phyloP scores from a whole-genome alignment of 2,329 filamentous ascomycete species.

The Trichoderma arundinaceum region DNA sequence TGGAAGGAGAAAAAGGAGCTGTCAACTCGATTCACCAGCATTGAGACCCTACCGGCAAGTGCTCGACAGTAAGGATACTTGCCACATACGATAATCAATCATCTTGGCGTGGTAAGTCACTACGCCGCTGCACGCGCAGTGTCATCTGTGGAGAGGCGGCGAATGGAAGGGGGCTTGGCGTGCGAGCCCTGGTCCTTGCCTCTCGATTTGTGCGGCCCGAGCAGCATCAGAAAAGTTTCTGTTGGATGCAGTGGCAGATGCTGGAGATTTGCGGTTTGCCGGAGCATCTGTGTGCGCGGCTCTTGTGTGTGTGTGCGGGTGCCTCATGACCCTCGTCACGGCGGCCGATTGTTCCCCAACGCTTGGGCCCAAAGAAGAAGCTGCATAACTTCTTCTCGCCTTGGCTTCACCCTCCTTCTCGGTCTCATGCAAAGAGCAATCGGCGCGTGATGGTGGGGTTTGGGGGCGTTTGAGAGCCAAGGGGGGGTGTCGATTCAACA shows the following conservation, averaged over 20 bases:
- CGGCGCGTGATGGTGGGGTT: conserved; percentile 33
- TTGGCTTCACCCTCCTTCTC: conserved; percentile 31
- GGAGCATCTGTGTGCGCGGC: conserved; percentile 27
- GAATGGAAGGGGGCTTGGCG: not conserved
- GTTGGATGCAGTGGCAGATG: conserved; percentile 2
- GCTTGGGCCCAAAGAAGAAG: conserved; percentile 32
- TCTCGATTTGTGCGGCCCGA: conserved; percentile 22
- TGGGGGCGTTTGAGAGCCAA: conserved; percentile 8
- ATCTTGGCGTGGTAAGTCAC: conserved; percentile 33
- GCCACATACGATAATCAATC: not conserved
- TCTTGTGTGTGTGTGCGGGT: conserved; percentile 19
- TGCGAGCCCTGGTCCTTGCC: conserved; percentile 6
- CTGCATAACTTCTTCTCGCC: conserved; percentile 21
- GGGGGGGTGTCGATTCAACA: conserved; percentile 29
- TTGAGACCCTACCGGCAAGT: conserved; percentile 14
- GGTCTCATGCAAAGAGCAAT: conserved; percentile 32
- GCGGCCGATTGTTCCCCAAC: conserved; percentile 25
- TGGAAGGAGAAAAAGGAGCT: not conserved
- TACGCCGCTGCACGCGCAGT: conserved; percentile 29
- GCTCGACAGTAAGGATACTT: conserved; percentile 1
- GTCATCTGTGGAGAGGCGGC: conserved; percentile 15
- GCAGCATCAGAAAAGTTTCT: conserved; percentile 25
- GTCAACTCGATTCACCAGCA: conserved; percentile 17
- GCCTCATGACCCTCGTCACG: conserved; percentile 31
- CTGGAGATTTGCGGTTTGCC: conserved; percentile 17